Conservation (phyloP, 2,329 filamentous ascomycete species). For the Stagonosporopsis rhizophila region DNA sequence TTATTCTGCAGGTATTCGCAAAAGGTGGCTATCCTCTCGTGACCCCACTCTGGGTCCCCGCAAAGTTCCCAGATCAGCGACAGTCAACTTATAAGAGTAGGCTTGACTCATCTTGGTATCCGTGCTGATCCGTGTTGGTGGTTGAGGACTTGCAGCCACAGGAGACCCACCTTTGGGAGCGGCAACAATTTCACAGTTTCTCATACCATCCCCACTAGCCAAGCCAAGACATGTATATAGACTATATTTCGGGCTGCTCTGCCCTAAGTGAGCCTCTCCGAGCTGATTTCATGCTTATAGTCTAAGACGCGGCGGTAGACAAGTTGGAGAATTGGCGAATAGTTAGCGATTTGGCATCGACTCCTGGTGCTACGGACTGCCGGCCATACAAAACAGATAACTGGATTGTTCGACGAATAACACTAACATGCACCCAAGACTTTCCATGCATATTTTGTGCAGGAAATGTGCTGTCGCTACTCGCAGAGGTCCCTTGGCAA, state of each 20-base stretch:
- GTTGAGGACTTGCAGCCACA: conserved; percentile 2
- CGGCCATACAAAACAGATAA: not conserved
- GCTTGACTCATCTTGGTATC: not conserved
- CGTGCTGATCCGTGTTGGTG: not conserved
- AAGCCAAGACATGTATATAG: not conserved
- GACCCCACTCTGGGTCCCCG: not conserved
- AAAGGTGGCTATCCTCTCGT: not conserved
- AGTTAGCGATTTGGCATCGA: no score
- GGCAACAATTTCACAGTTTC: not conserved
- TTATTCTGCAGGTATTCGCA: not conserved
- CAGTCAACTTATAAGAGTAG: not conserved
- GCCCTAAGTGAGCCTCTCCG: not conserved
- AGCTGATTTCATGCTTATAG: not conserved
- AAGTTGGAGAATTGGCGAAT: no score
- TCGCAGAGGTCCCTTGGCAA: not conserved
- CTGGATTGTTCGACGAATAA: not conserved
- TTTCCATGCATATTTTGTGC: not conserved
- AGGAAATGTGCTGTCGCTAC: conserved; percentile 2
- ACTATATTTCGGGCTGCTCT: not conserved
- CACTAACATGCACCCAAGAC: not conserved
- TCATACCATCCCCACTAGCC: not conserved
- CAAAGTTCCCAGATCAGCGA: conserved; percentile 1
- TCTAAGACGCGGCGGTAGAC: not conserved
- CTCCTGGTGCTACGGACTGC: not conserved
- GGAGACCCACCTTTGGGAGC: conserved; percentile 3